phyloP scores from a whole-genome alignment of 1,284 basidiomycete species.

The Puccinia triticina region DNA sequence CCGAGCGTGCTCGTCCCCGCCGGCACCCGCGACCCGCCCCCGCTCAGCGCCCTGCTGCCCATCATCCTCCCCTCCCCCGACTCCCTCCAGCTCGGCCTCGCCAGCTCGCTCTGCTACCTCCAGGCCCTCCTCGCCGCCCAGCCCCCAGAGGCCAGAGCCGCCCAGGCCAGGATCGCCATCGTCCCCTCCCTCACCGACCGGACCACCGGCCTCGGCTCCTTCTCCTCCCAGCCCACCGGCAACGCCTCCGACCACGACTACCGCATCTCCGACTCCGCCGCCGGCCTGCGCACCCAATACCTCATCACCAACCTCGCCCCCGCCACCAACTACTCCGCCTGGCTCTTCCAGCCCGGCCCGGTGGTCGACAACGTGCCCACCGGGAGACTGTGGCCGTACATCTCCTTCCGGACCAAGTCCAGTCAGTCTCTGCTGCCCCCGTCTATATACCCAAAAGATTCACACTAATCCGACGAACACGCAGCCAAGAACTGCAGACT shows the following conservation, averaged over 20 bases:
- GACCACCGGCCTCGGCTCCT: constrained; percentile 21
- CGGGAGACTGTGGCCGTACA: constrained; percentile 45
- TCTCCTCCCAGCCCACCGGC: constrained; percentile 28
- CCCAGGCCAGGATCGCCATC: neutral
- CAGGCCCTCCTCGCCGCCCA: constrained; percentile 16
- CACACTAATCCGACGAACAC: neutral
- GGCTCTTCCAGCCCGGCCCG: constrained; percentile 50
- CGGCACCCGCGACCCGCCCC: neutral
- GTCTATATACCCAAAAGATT: neutral
- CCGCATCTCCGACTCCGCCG: constrained; percentile 1
- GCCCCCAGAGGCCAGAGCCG: neutral
- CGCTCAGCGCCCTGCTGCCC: neutral
- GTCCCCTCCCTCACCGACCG: constrained; percentile 12
- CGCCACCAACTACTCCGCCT: constrained; percentile 59
- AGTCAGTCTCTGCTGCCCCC: too few species aligned
- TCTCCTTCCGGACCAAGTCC: constrained; percentile 37
- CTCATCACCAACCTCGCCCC: constrained; percentile 55
- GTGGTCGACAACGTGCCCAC: constrained; percentile 24
- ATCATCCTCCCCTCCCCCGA: constrained; percentile 29
- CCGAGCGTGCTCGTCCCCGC: constrained; percentile 15
- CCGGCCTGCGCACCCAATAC: constrained; percentile 51
- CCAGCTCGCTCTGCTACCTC: constrained; percentile 27
- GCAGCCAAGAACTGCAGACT: constrained; percentile 60
- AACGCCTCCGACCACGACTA: constrained; percentile 19
- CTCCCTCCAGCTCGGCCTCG: constrained; percentile 14